Evolutionary conservation across 2,329 filamentous ascomycete genomes (phyloP).

Genomic region (Meredithiella fracta): DNA sequence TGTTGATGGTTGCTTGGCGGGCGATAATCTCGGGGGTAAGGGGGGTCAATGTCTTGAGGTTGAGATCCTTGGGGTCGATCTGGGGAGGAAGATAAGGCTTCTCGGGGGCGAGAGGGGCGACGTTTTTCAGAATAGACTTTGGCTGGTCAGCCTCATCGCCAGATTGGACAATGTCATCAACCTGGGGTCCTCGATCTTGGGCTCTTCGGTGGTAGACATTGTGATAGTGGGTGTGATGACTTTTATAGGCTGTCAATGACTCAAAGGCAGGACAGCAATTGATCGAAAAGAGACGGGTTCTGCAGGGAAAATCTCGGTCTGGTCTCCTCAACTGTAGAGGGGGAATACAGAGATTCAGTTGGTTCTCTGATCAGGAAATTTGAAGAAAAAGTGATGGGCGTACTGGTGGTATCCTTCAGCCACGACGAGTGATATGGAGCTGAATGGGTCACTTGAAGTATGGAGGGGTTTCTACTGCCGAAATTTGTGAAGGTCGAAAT

Average conservation of each 20-base stretch:
- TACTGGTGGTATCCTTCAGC: conserved; percentile 1
- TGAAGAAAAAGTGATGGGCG: not conserved
- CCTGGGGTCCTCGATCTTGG: conserved; percentile 54
- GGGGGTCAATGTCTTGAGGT: conserved; percentile 64
- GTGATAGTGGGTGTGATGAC: conserved; percentile 14
- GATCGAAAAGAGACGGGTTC: conserved; percentile 4
- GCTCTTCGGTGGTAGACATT: conserved; percentile 39
- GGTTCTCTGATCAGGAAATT: not conserved
- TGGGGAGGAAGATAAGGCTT: conserved; percentile 56
- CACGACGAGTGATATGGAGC: conserved; percentile 8
- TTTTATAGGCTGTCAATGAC: conserved; percentile 10
- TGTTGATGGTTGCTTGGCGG: conserved; percentile 96
- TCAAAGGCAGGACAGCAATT: conserved; percentile 13
- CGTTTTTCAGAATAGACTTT: conserved; percentile 78
- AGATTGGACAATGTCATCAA: conserved; percentile 45
- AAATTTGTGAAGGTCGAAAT: conserved; percentile 14
- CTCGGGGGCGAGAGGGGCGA: conserved; percentile 32
- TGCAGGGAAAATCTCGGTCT: conserved; percentile 1
- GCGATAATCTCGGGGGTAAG: conserved; percentile 94
- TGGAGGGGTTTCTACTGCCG: conserved; percentile 13
- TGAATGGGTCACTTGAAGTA: conserved; percentile 1
- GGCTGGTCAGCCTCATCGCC: conserved; percentile 45
- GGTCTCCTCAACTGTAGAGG: not conserved
- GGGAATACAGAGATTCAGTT: not conserved
- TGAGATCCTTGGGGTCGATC: conserved; percentile 78